Base-by-base conservation (phyloP, 495 filamentous ascomycete species). In the Aspergillus kassunensis region DNA sequence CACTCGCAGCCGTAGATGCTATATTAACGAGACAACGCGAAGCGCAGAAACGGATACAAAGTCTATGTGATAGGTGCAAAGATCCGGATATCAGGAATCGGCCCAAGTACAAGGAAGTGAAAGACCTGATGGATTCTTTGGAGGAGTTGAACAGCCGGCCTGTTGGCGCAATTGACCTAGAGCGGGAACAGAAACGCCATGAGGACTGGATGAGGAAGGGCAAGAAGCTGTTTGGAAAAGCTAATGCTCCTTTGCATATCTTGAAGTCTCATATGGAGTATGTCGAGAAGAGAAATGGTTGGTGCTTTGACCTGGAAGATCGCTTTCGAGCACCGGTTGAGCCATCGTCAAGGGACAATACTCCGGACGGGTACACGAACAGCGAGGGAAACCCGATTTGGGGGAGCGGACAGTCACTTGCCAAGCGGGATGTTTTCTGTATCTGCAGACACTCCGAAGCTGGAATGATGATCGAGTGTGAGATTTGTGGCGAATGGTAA, bases 391-490 rank as follows among this genome's bases (percentile, higher is more conserved):
- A 53, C 19, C 24, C 21, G 2, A 73, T 59, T 73, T 74, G 60
- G 78, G 73, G 71, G 52, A 69, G 70, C 47, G 68, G 65, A 25
- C 76, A 76, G 46, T 79, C 77, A 67, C 29, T 24, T 7, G 49
- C 37, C 19, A 73, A 75, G 47, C 76, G 88, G 34, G 91, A 97
- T 66, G 91, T 97, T 3, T 99, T 97, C 68, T 99, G 93, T 69
- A 95, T 99, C 59, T 99, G 93, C 69, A 84, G 93, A 49, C 85
- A 85, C 52, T 83, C 86, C 15, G 93, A 99, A 66, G 89, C 92
- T 30, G 93, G 93, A 19, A 92, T 97, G 87, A 99, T 99, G 93
- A 96, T 99, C 57, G 93, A 99, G 65, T 99, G 93, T 69, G 92
- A 96, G 67, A 74, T 96, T 29, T 99, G 93, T 67, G 91, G 96